Conservation (phyloP, 2,329 filamentous ascomycete genomes). For the Aspergillus sp. region DNA sequence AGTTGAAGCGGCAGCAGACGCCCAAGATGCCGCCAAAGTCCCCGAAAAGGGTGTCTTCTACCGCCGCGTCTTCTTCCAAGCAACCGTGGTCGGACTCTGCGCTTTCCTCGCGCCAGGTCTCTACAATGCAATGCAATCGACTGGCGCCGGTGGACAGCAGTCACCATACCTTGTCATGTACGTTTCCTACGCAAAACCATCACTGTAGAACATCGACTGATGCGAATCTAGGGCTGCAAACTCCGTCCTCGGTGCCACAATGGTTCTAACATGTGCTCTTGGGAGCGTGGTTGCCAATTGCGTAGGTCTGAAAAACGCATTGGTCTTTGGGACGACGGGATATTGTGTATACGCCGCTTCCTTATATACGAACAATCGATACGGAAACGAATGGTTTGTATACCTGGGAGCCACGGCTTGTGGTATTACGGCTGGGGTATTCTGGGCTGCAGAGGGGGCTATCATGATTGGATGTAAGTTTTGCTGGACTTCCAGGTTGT, state of each 20-base stretch:
- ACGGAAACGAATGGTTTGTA: constrained; percentile 1
- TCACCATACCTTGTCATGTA: constrained; percentile 1
- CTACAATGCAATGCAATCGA: neutral
- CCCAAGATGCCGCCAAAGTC: neutral
- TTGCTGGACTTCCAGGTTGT: no score
- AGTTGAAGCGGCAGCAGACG: neutral
- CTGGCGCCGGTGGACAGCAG: constrained; percentile 1
- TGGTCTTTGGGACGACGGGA: neutral
- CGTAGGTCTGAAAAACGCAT: neutral
- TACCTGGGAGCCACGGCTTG: neutral
- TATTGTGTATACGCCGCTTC: neutral
- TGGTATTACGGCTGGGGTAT: neutral
- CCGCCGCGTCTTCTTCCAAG: neutral
- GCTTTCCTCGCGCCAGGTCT: neutral
- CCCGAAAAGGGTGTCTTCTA: neutral
- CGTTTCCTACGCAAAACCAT: no score
- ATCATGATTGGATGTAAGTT: neutral
- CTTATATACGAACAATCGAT: neutral
- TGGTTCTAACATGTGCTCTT: neutral
- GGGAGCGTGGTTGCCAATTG: neutral
- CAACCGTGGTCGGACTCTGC: neutral
- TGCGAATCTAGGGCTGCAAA: neutral
- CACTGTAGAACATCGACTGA: no score
- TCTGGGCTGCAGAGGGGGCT: neutral
- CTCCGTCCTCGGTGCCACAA: neutral